phyloP scores from a whole-genome alignment of 140 eudicot species.

The Stevia rebaudiana region DNA sequence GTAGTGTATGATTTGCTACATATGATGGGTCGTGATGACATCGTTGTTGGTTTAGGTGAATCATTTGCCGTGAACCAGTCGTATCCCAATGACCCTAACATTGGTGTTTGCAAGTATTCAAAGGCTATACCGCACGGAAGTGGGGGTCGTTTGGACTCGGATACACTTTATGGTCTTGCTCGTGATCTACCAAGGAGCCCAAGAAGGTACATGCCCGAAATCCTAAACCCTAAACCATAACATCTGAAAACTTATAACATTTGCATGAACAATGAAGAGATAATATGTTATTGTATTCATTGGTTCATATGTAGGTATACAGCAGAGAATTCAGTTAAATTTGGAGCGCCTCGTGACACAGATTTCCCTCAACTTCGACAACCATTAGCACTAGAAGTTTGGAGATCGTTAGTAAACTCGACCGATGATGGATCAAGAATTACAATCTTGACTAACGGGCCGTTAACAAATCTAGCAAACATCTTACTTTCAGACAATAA shows the following conservation, averaged over 20 bases:
- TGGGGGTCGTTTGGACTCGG: conserved; percentile 83
- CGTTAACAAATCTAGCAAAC: conserved; percentile 66
- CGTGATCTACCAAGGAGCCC: conserved; percentile 60
- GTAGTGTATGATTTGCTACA: conserved; percentile 78
- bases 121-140: conserved; percentile 82
- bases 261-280: neutral
- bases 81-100: conserved; percentile 30
- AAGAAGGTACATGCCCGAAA: neutral
- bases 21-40: conserved; percentile 98
- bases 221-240: too few relatives aligned
- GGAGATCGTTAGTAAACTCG: conserved; percentile 50
- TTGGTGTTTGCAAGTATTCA: conserved; percentile 75
- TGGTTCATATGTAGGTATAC: conserved; percentile 48
- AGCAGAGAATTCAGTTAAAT: conserved; percentile 54
- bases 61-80: conserved; percentile 56
- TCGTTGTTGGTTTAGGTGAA: conserved; percentile 74
- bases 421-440: conserved; percentile 41
- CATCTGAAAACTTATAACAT: too few relatives aligned
- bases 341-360: conserved; percentile 82
- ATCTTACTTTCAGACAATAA: conserved; percentile 49
- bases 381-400: conserved; percentile 56
- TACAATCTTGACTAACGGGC: conserved; percentile 71
- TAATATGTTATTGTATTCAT: neutral
- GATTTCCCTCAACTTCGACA: conserved; percentile 73
- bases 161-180: conserved; percentile 78